Conservation (phyloP, 164 flowering plant genomes). For the Echeveria elegans region DNA sequence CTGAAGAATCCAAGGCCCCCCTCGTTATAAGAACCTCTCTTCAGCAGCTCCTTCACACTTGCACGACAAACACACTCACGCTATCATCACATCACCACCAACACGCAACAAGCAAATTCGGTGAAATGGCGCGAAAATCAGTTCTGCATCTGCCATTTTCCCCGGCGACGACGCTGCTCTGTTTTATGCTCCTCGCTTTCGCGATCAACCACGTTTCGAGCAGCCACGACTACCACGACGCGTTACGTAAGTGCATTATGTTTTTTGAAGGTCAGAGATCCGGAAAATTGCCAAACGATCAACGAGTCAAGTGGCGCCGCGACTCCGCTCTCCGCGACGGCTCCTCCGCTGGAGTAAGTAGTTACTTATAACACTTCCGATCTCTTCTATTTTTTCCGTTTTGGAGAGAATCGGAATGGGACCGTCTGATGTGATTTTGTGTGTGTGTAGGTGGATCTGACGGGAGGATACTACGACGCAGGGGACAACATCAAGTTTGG, state of each 20-base stretch:
- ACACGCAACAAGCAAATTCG: too few species aligned
- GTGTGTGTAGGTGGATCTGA: constrained; percentile 52
- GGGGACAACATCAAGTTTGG: constrained; percentile 93
- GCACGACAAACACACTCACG: background rate
- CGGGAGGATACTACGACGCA: constrained; percentile 93
- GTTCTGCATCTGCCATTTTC: constrained; percentile 6
- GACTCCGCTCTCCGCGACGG: constrained; percentile 87
- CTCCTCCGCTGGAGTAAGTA: constrained; percentile 52
- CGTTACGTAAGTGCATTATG: constrained; percentile 73
- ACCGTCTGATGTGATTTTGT: background rate
- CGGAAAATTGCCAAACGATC: constrained; percentile 70
- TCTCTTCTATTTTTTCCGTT: too few species aligned
- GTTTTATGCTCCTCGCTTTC: constrained; percentile 18
- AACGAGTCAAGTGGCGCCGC: constrained; percentile 72
- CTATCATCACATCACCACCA: background rate
- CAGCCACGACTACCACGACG: constrained; percentile 61
- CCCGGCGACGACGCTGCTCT: constrained; percentile 11
- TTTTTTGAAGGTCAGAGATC: constrained; percentile 97
- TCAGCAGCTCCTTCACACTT: too few species aligned
- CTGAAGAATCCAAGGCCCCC: constrained; percentile 25
- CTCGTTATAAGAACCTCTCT: constrained; percentile 13
- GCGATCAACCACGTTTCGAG: constrained; percentile 11
- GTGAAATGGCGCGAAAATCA: constrained; percentile 46
- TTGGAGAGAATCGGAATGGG: background rate
- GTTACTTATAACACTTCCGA: too few species aligned